phyloP scores from a whole-genome alignment of 2,329 filamentous ascomycete genomes.

The Cercospora sp. region DNA sequence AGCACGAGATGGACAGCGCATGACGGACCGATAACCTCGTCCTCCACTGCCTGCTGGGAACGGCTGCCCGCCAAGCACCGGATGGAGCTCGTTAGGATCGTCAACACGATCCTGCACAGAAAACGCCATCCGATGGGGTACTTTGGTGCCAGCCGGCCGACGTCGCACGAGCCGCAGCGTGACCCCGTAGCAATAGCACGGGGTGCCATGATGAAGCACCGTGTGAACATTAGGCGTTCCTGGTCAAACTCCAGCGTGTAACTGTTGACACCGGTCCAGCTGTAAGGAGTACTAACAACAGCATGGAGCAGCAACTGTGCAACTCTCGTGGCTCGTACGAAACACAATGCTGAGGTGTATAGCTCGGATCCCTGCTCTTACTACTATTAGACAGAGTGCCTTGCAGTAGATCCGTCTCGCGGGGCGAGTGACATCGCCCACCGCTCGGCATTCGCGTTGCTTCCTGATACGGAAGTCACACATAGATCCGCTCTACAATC shows the following conservation, averaged over 20 bases:
- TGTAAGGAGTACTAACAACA: constrained; percentile 18
- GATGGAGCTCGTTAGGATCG: constrained; percentile 1
- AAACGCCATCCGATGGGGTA: constrained; percentile 18
- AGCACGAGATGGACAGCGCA: constrained; percentile 3
- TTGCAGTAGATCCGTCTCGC: constrained; percentile 21
- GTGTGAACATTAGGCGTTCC: constrained; percentile 21
- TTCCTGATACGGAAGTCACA: constrained; percentile 14
- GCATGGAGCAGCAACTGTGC: constrained; percentile 23
- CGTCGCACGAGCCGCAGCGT: constrained; percentile 27
- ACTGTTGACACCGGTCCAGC: constrained; percentile 22
- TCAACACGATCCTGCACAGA: constrained; percentile 5
- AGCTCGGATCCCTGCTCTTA: constrained; percentile 24
- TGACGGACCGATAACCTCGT: neutral
- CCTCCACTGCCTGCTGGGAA: neutral
- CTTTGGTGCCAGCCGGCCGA: constrained; percentile 16
- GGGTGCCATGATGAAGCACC: constrained; percentile 19
- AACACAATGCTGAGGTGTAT: constrained; percentile 19
- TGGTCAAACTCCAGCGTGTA: constrained; percentile 22
- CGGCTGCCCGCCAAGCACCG: neutral
- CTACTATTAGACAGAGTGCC: constrained; percentile 21
- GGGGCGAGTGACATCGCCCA: neutral
- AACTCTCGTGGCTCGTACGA: constrained; percentile 23
- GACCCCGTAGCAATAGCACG: constrained; percentile 20
- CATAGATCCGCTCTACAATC: constrained; percentile 11
- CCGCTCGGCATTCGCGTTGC: constrained; percentile 4